phyloP scores from a whole-genome alignment of 1,139 yeast species.

The Pichia sp. region DNA sequence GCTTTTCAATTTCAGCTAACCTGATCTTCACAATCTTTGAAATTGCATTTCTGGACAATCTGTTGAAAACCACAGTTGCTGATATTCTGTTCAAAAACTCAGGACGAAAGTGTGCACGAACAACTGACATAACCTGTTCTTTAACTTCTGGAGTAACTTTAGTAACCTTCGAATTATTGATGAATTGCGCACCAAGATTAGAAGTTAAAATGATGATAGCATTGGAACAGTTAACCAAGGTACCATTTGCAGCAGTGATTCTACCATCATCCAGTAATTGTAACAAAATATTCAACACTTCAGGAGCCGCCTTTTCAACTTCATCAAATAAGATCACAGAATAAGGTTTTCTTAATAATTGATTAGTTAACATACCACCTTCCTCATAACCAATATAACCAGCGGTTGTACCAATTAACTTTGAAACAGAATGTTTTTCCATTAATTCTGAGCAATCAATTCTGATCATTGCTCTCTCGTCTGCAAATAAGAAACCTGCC shows the following conservation, averaged over 20 bases:
- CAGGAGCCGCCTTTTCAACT: slow-evolving; percentile 99
- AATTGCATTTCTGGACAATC: slow-evolving; percentile 85
- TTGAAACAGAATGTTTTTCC: slow-evolving; percentile 93
- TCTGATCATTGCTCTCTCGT: slow-evolving; percentile 92
- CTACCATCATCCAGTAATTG: slow-evolving; percentile 97
- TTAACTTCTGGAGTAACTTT: slow-evolving; percentile 60
- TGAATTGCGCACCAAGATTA: slow-evolving; percentile 89
- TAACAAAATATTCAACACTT: slow-evolving; percentile 81
- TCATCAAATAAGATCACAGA: slow-evolving; percentile 93
- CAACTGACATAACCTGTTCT: slow-evolving; percentile 75
- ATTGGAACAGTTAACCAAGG: slow-evolving; percentile 86
- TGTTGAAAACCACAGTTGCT: slow-evolving; percentile 85
- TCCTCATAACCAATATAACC: slow-evolving; percentile 98
- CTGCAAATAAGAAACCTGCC: slow-evolving; percentile 92
- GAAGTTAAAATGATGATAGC: slow-evolving; percentile 94
- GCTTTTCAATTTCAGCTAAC: slow-evolving; percentile 69
- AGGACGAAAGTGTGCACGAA: slow-evolving; percentile 90
- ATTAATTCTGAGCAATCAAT: slow-evolving; percentile 95
- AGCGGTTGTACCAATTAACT: slow-evolving; percentile 94
- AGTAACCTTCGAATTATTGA: slow-evolving; percentile 59
- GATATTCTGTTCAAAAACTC: slow-evolving; percentile 95
- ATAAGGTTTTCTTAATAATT: slow-evolving; percentile 84
- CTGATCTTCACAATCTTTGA: slow-evolving; percentile 86
- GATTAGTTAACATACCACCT: slow-evolving; percentile 94
- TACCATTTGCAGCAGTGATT: slow-evolving; percentile 90